These are phyloP conservation scores for Sclerotinia minor DNA, from an alignment of 2,329 filamentous ascomycete species.

Conservation along the genomic window DNA sequence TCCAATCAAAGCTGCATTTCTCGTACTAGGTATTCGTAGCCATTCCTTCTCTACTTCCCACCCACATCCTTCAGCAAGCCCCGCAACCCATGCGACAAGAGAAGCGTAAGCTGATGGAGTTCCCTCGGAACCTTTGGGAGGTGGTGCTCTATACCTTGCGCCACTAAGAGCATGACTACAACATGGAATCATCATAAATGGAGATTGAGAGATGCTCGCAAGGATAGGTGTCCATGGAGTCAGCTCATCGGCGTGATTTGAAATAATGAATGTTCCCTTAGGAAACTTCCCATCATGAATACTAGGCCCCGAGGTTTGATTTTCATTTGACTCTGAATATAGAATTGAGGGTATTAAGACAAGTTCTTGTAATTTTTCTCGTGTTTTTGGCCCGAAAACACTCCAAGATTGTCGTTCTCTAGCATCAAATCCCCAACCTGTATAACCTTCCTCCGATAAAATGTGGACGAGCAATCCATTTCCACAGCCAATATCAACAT, in stretches of 20 bases:
- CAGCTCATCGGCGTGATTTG: conserved; percentile 94
- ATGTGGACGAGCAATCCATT: conserved; percentile 90
- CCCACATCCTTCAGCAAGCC: conserved; percentile 69
- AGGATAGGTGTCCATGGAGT: conserved; percentile 95
- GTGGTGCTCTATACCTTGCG: conserved; percentile 66
- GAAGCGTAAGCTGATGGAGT: conserved; percentile 75
- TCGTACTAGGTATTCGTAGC: conserved; percentile 86
- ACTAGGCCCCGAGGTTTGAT: conserved; percentile 40
- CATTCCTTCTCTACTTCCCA: conserved; percentile 80
- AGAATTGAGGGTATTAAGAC: conserved; percentile 57
- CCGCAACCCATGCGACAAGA: conserved; percentile 74
- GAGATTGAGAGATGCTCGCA: conserved; percentile 69
- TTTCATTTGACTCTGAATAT: conserved; percentile 24
- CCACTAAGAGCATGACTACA: conserved; percentile 88
- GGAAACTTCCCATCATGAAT: conserved; percentile 66
- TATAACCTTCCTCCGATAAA: conserved; percentile 75
- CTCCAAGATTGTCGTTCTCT: conserved; percentile 82
- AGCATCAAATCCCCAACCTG: conserved; percentile 90
- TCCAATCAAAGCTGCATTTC: conserved; percentile 81
- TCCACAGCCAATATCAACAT: conserved; percentile 94
- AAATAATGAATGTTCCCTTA: conserved; percentile 82
- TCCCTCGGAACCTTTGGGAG: conserved; percentile 44
- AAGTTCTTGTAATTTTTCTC: conserved; percentile 55
- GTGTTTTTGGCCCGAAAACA: conserved; percentile 59
- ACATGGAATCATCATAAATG: conserved; percentile 93